phyloP scores from a whole-genome alignment of 495 filamentous ascomycete genomes.

The Apodospora peruviana region DNA sequence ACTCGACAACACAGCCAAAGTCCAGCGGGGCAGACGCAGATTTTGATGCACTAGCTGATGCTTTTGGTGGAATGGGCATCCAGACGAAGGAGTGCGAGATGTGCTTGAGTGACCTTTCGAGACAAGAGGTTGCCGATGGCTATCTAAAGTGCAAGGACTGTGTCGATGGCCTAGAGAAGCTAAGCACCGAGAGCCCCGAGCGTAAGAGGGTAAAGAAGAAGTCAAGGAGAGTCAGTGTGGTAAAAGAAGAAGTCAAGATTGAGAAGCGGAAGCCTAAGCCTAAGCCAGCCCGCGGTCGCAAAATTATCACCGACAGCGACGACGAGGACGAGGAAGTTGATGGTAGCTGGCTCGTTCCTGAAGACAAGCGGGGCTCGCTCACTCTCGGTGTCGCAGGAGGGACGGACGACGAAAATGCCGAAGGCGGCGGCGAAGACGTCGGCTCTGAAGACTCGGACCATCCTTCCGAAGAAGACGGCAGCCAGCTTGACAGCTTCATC shows the following conservation, averaged over 20 bases:
- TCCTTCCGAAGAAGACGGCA: conserved; percentile 35
- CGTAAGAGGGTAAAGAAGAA: conserved; percentile 36
- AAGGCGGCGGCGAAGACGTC: conserved; percentile 77
- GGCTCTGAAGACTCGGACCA: conserved; percentile 54
- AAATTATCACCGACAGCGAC: conserved; percentile 55
- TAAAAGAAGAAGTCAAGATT: conserved; percentile 41
- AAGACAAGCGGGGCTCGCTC: conserved; percentile 48
- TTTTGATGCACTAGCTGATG: conserved; percentile 76
- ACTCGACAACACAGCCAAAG: conserved; percentile 44
- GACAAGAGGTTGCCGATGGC: conserved; percentile 50
- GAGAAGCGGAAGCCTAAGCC: conserved; percentile 32
- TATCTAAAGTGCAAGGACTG: conserved; percentile 39
- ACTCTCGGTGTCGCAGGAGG: conserved; percentile 74
- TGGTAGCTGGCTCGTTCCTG: conserved; percentile 70
- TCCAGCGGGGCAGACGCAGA: conserved; percentile 44
- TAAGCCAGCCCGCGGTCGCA: conserved; percentile 40
- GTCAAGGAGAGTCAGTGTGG: conserved; percentile 39
- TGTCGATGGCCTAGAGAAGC: conserved; percentile 24
- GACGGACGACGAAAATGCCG: conserved; percentile 76
- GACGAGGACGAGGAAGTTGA: conserved; percentile 54
- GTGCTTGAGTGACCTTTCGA: conserved; percentile 66
- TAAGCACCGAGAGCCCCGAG: conserved; percentile 31
- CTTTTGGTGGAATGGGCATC: conserved; percentile 79
- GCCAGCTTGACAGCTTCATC: conserved; percentile 41
- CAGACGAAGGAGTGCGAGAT: conserved; percentile 81